phyloP scores from a whole-genome alignment of 148 eudicot species.

The Silene uniflora region DNA sequence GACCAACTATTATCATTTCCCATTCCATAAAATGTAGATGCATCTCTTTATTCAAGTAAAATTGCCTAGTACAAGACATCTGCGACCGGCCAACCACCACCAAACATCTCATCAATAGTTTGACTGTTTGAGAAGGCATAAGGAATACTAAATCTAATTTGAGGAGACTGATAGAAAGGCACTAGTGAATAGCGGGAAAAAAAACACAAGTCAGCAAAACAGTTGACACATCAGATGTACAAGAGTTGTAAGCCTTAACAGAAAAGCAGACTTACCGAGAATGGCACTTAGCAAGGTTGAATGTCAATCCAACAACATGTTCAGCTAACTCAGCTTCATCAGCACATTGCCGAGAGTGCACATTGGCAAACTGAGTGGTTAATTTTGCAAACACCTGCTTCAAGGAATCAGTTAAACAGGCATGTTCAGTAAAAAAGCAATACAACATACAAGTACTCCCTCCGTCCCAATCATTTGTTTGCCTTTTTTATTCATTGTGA shows the following conservation, averaged over 20 bases:
- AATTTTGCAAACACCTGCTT: slow-evolving; percentile 62
- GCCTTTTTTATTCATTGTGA: too few species aligned
- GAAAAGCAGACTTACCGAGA: slow-evolving; percentile 49
- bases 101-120: not conserved
- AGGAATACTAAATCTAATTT: not conserved
- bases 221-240: not conserved
- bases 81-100: not conserved
- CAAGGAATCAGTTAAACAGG: not conserved
- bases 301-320: slow-evolving; percentile 81
- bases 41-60: not conserved
- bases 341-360: slow-evolving; percentile 71
- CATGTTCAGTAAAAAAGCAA: not conserved
- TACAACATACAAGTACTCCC: not conserved
- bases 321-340: slow-evolving; percentile 98
- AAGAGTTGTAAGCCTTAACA: not conserved
- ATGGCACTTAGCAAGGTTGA: slow-evolving; percentile 82
- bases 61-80: not conserved
- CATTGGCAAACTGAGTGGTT: slow-evolving; percentile 60
- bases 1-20: not conserved
- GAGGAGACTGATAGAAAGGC: not conserved
- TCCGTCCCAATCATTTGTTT: too few species aligned
- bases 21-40: not conserved
- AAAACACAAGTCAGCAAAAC: not conserved
- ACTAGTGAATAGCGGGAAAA: not conserved
- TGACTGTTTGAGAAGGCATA: not conserved